These are phyloP conservation scores for Macrophomina pseudophaseolina DNA, from an alignment of 2,329 filamentous ascomycete species.

Conservation along the genomic window DNA sequence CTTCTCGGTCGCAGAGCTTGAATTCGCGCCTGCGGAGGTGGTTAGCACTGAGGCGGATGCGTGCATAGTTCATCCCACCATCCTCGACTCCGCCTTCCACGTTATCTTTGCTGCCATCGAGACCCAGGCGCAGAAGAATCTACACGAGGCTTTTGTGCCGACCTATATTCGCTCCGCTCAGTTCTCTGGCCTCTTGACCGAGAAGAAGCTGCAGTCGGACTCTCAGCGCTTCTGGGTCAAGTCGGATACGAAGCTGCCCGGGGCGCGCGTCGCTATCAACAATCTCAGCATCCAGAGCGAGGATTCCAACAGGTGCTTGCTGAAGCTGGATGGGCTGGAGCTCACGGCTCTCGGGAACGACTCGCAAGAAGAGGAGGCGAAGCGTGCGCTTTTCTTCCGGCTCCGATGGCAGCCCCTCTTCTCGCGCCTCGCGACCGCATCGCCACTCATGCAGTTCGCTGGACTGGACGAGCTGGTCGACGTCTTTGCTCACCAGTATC, in stretches of 20 bases:
- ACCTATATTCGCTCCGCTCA: constrained; percentile 2
- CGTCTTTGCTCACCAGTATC: constrained; percentile 17
- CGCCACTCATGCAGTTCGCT: too few relatives aligned
- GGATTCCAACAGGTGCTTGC: neutral
- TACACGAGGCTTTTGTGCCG: constrained; percentile 18
- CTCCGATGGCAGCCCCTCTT: constrained; percentile 11
- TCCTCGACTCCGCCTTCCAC: constrained; percentile 20
- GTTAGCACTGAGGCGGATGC: constrained; percentile 1
- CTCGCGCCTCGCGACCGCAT: too few relatives aligned
- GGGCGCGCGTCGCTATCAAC: constrained; percentile 2
- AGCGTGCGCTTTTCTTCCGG: constrained; percentile 14
- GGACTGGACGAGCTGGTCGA: neutral
- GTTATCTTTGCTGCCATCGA: constrained; percentile 19
- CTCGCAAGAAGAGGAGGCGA: neutral
- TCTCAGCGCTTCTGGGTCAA: neutral
- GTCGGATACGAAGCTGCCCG: constrained; percentile 11
- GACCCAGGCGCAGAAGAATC: neutral
- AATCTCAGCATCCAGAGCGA: neutral
- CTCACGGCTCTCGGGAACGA: constrained; percentile 10
- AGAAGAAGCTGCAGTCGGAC: neutral
- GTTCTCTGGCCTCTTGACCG: neutral
- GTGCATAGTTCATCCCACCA: constrained; percentile 6
- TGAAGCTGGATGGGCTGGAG: neutral
- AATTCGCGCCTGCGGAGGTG: neutral
- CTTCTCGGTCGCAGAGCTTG: neutral